A percentile compares a stretch with the other conserved stretches of the same genome.
phyloP scores from a whole-genome alignment of 345 rosid genomes.

The Heritiera littoralis region DNA sequence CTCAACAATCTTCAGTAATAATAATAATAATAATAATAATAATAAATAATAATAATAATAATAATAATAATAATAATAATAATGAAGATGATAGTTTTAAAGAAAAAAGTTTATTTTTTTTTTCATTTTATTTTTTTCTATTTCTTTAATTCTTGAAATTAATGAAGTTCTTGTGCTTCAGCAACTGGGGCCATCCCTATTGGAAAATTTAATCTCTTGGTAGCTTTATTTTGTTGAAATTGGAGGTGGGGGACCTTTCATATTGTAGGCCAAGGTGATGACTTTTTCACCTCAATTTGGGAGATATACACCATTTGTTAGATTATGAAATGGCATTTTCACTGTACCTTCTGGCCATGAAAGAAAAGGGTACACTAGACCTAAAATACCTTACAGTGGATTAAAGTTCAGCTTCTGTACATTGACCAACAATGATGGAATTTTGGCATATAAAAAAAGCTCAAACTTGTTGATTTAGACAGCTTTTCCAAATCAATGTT shows the following conservation, averaged over 20 bases:
- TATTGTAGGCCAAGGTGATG: constrained; percentile 24
- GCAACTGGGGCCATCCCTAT: constrained; percentile 19
- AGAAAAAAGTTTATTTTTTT: neutral
- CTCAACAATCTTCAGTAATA: neutral
- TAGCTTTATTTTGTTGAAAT: constrained; percentile 14
- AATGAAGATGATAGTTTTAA: neutral
- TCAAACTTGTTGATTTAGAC: constrained; percentile 12
- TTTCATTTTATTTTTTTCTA: neutral
- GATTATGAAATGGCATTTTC: constrained; percentile 3
- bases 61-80: neutral
- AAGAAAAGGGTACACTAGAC: constrained; percentile 13
- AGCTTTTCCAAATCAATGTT: neutral
- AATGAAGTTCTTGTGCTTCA: neutral
- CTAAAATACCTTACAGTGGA: constrained; percentile 13
- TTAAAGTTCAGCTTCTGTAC: neutral
- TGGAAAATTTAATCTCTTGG: constrained; percentile 3
- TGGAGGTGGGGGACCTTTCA: constrained; percentile 21
- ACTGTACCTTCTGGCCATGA: constrained; percentile 17
- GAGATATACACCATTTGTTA: constrained; percentile 12
- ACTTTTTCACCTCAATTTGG: constrained; percentile 10
- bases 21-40: neutral
- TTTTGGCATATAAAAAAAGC: neutral
- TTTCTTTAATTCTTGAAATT: neutral
- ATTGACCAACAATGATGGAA: neutral
- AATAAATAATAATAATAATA: neutral